These are phyloP conservation scores for Penicillium psychrofluorescens DNA, from an alignment of 495 filamentous ascomycete genomes.

Conservation along the genomic window DNA sequence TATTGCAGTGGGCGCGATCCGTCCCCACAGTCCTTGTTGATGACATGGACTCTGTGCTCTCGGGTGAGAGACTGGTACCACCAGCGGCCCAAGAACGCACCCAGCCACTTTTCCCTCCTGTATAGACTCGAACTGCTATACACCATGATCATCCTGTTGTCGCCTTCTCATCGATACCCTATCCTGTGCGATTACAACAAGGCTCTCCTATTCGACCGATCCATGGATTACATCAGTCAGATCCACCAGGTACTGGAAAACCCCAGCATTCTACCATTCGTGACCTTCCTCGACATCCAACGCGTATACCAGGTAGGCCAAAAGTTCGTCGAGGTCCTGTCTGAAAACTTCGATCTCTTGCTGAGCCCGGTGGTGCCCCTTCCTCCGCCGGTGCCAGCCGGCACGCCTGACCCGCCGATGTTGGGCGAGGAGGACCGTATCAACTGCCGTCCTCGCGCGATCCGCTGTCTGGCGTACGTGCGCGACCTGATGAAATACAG, in stretches of 20 bases:
- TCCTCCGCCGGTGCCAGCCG: slow-evolving; percentile 25
- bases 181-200: slow-evolving; percentile 59
- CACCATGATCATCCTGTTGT: slow-evolving; percentile 75
- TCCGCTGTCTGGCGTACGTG: slow-evolving; percentile 26
- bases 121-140: slow-evolving; percentile 80
- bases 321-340: slow-evolving; percentile 24
- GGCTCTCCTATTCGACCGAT: slow-evolving; percentile 73
- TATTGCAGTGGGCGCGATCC: slow-evolving; percentile 63
- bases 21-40: slow-evolving; percentile 49
- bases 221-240: slow-evolving; percentile 55
- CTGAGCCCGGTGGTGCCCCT: slow-evolving; percentile 24
- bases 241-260: slow-evolving; percentile 33
- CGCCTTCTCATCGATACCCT: slow-evolving; percentile 62
- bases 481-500: slow-evolving; percentile 27
- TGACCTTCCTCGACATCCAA: slow-evolving; percentile 35
- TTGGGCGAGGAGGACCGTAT: slow-evolving; percentile 29
- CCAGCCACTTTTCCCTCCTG: slow-evolving; percentile 53
- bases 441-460: slow-evolving; percentile 28
- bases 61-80: slow-evolving; percentile 62
- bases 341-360: slow-evolving; percentile 26
- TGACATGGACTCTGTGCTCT: slow-evolving; percentile 56
- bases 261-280: slow-evolving; percentile 20
- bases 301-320: slow-evolving; percentile 30
- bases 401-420: slow-evolving; percentile 28
- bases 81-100: slow-evolving; percentile 49